Conservation (phyloP, 2,329 filamentous ascomycete species). For the Elsinoe fawcettii region DNA sequence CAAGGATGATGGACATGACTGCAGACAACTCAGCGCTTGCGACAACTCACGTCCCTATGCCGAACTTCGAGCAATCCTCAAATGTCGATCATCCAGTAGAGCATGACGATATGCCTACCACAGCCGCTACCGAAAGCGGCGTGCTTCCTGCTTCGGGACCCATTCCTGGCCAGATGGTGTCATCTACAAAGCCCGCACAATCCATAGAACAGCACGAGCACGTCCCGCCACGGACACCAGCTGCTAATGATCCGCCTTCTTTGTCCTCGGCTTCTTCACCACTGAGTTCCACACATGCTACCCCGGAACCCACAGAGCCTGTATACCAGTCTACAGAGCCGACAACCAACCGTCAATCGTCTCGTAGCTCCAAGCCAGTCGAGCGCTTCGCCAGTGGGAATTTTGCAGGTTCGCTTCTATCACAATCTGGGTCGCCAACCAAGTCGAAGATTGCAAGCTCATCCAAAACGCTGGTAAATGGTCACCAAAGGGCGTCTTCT, state of each 20-base stretch:
- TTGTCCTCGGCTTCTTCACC: conserved; percentile 13
- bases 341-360: conserved; percentile 18
- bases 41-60: not conserved
- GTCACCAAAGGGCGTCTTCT: not conserved
- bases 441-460: conserved; percentile 13
- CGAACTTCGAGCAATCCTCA: not conserved
- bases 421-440: conserved; percentile 15
- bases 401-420: conserved; percentile 6
- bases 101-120: too few species aligned
- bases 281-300: conserved; percentile 13
- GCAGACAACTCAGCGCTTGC: not conserved
- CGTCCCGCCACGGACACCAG: not conserved
- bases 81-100: not conserved
- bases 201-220: not conserved
- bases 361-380: conserved; percentile 17
- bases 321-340: not conserved
- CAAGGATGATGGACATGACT: not conserved
- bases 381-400: conserved; percentile 17
- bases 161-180: not conserved
- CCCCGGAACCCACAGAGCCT: conserved; percentile 2
- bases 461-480: not conserved
- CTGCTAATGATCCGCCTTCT: conserved; percentile 15
- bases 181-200: not conserved
- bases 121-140: not conserved
- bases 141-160: not conserved